These are phyloP conservation scores for Davidsoniella virescens DNA, from an alignment of 2,329 filamentous ascomycete genomes.

Conservation along the genomic window DNA sequence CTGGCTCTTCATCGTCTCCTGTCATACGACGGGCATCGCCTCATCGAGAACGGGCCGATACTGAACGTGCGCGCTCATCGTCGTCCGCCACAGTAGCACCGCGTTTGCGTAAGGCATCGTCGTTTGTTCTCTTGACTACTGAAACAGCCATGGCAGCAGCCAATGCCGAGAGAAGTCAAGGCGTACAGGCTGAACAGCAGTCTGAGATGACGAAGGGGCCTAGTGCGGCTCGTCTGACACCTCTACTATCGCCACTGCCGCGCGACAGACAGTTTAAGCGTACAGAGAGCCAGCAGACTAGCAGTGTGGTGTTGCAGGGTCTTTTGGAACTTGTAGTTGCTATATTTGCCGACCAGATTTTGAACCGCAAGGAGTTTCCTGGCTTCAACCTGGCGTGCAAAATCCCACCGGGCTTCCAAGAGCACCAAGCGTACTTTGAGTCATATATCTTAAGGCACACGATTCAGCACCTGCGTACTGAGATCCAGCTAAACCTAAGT, in stretches of 20 bases:
- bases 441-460: slow-evolving; percentile 71
- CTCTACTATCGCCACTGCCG: slow-evolving; percentile 24
- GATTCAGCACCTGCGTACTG: slow-evolving; percentile 52
- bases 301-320: slow-evolving; percentile 57
- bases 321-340: slow-evolving; percentile 62
- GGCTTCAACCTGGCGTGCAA: slow-evolving; percentile 76
- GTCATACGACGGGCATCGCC: slow-evolving; percentile 39
- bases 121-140: slow-evolving; percentile 74
- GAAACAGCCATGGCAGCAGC: slow-evolving; percentile 37
- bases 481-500: slow-evolving; percentile 55
- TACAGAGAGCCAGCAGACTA: slow-evolving; percentile 37
- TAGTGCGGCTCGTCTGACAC: slow-evolving; percentile 45
- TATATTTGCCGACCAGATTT: slow-evolving; percentile 73
- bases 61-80: slow-evolving; percentile 22
- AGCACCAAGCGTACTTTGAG: slow-evolving; percentile 90
- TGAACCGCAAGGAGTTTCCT: slow-evolving; percentile 75
- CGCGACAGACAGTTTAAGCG: slow-evolving; percentile 13
- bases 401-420: slow-evolving; percentile 79
- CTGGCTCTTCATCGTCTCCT: slow-evolving; percentile 42
- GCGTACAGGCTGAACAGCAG: background rate
- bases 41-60: slow-evolving; percentile 40
- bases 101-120: slow-evolving; percentile 64
- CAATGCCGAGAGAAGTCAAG: background rate
- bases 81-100: slow-evolving; percentile 20
- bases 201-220: slow-evolving; percentile 19